Evolutionary conservation across 495 filamentous ascomycete species (phyloP).

Genomic region (Talaromyces proteolyticus): DNA sequence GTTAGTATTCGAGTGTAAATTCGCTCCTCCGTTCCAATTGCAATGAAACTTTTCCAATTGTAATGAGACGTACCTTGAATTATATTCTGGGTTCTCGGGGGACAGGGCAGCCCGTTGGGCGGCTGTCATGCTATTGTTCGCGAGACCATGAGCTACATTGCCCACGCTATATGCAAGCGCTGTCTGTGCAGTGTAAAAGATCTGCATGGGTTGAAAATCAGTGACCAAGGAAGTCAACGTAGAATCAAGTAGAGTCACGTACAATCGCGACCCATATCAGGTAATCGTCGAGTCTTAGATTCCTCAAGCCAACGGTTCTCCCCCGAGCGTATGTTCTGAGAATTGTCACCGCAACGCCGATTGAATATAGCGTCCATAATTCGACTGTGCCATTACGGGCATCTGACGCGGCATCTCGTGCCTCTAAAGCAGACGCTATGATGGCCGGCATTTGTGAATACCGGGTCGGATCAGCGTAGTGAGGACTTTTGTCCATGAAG

Average conservation of each 20-base stretch:
- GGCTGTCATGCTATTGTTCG: constrained; percentile 46
- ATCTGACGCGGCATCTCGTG: constrained; percentile 21
- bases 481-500: background rate
- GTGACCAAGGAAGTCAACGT: background rate
- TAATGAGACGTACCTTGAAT: constrained; percentile 13
- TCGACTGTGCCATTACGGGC: constrained; percentile 34
- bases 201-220: constrained; percentile 13
- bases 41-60: too few relatives aligned
- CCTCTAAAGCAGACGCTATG: constrained; percentile 8
- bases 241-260: constrained; percentile 10
- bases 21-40: background rate
- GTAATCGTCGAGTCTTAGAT: constrained; percentile 45
- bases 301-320: constrained; percentile 30
- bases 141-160: constrained; percentile 30
- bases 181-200: constrained; percentile 29
- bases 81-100: constrained; percentile 27
- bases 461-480: constrained; percentile 4
- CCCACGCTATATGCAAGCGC: constrained; percentile 28
- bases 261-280: constrained; percentile 46
- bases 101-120: constrained; percentile 32
- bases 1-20: constrained; percentile 1
- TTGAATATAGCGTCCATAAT: constrained; percentile 37
- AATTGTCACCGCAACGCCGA: constrained; percentile 35
- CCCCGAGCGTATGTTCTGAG: constrained; percentile 39
- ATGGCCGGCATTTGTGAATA: background rate